Conservation (phyloP, 2,329 filamentous ascomycete genomes). For the Cercospora berteroae region DNA sequence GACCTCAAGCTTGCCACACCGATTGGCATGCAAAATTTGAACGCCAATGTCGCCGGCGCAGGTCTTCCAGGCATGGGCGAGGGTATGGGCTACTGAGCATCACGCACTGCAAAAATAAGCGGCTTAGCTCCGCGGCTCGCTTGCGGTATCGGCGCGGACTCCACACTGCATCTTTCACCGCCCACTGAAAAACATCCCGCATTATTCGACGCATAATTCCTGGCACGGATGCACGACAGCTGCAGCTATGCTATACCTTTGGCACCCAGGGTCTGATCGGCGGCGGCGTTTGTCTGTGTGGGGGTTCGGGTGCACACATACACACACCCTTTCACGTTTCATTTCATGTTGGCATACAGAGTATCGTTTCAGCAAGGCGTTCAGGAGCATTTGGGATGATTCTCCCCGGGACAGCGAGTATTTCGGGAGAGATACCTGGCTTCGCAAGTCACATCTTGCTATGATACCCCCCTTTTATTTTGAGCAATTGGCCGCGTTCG, state of each 20-base stretch:
- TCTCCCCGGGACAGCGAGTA: conserved; percentile 22
- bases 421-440: conserved; percentile 32
- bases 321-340: conserved; percentile 4
- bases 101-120: not conserved
- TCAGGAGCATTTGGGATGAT: conserved; percentile 33
- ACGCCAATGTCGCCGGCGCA: conserved; percentile 52
- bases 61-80: conserved; percentile 53
- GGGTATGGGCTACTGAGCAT: conserved; percentile 32
- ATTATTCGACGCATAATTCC: conserved; percentile 1
- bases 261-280: not conserved
- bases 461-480: conserved; percentile 24
- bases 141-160: conserved; percentile 11
- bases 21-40: conserved; percentile 44
- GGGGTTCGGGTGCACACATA: not conserved
- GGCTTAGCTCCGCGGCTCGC: conserved; percentile 20
- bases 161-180: conserved; percentile 6
- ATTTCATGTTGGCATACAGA: conserved; percentile 18
- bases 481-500: conserved; percentile 1
- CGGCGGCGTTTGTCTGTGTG: not conserved
- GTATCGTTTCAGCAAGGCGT: conserved; percentile 34
- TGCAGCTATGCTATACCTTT: conserved; percentile 13
- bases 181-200: conserved; percentile 18
- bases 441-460: conserved; percentile 27
- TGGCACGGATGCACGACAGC: conserved; percentile 11
- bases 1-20: conserved; percentile 61